phyloP scores from a whole-genome alignment of 1,284 basidiomycete species.

The Sanghuangporus baumii region DNA sequence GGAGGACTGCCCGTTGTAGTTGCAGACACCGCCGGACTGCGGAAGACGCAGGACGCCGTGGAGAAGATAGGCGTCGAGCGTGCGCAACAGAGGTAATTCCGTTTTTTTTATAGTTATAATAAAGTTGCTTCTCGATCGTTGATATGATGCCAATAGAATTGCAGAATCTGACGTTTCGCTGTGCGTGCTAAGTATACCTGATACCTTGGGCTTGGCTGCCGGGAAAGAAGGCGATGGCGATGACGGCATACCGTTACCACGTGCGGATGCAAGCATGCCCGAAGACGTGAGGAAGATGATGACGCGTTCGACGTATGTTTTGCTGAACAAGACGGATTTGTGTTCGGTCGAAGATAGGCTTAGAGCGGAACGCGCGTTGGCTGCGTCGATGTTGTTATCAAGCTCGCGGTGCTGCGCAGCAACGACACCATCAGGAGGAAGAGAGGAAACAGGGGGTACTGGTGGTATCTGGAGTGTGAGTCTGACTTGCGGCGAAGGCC shows the following conservation, averaged over 20 bases:
- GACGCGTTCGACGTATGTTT: constrained; percentile 47
- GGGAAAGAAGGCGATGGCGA: constrained; percentile 16
- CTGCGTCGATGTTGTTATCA: background rate
- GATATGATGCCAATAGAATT: constrained; percentile 40
- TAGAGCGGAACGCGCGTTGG: constrained; percentile 9
- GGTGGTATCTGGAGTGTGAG: constrained; percentile 52
- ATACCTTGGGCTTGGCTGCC: constrained; percentile 29
- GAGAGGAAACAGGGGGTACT: too few relatives aligned
- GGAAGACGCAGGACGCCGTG: constrained; percentile 65
- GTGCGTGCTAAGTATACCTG: constrained; percentile 71
- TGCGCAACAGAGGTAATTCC: constrained; percentile 57
- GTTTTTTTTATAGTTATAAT: constrained; percentile 4
- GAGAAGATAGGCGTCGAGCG: constrained; percentile 80
- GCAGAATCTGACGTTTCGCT: constrained; percentile 61
- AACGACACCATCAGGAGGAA: background rate
- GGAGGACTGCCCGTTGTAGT: constrained; percentile 77
- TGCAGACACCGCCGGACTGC: constrained; percentile 80
- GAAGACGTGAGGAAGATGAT: constrained; percentile 42
- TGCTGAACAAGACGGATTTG: constrained; percentile 75
- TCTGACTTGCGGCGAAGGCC: constrained; percentile 53
- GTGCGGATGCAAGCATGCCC: too few relatives aligned
- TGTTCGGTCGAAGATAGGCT: constrained; percentile 16
- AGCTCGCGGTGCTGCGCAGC: background rate
- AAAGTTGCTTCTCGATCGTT: too few relatives aligned
- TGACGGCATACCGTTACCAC: background rate